These are phyloP conservation scores for Gymnopilus dilepis DNA, from an alignment of 768 basidiomycete genomes.

Conservation along the genomic window DNA sequence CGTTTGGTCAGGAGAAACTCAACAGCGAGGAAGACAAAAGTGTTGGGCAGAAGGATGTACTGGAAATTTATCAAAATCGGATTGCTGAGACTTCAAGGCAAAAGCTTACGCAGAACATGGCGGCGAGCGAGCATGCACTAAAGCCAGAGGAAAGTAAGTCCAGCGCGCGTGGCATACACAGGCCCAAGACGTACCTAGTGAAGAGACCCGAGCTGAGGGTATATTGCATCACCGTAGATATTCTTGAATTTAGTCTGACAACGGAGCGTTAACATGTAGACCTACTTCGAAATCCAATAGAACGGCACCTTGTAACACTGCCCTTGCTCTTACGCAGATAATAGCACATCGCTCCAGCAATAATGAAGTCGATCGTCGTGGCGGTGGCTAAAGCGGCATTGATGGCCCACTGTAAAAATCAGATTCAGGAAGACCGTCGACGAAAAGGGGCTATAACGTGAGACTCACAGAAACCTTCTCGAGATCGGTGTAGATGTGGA, in stretches of 20 bases:
- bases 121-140: constrained; percentile 50
- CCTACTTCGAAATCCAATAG: not conserved
- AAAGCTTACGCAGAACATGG: constrained; percentile 45
- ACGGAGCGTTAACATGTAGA: not conserved
- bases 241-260: constrained; percentile 37
- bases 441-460: not conserved
- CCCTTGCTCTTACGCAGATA: constrained; percentile 41
- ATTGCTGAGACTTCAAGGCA: not conserved
- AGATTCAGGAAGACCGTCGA: not conserved
- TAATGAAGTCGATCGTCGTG: constrained; percentile 50
- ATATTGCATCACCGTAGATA: constrained; percentile 43
- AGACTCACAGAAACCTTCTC: constrained; percentile 37
- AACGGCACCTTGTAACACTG: constrained; percentile 24
- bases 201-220: constrained; percentile 43
- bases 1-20: constrained; percentile 51
- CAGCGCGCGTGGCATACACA: not conserved
- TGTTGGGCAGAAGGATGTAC: constrained; percentile 50
- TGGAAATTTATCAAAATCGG: constrained; percentile 18
- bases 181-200: constrained; percentile 35
- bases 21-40: constrained; percentile 47
- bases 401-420: constrained; percentile 44
- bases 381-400: constrained; percentile 45
- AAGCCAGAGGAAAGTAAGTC: not conserved
- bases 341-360: constrained; percentile 42
- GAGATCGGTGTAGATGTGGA: constrained; percentile 37